phyloP scores from a whole-genome alignment of 2,329 filamentous ascomycete genomes.

The Sclerotinia subarctica region DNA sequence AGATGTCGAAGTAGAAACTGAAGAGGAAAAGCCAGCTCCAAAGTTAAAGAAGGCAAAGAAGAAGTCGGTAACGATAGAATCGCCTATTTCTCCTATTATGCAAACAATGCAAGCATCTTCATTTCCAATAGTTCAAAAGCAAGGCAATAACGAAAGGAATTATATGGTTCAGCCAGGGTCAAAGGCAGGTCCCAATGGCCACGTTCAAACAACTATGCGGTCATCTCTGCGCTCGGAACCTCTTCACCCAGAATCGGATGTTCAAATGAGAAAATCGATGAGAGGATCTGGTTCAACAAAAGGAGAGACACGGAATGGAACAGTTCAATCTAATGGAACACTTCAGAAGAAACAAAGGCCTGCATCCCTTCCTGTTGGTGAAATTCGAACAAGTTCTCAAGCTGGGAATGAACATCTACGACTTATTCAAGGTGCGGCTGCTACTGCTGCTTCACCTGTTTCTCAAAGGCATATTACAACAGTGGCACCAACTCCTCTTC shows the following conservation, averaged over 20 bases:
- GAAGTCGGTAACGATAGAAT: slow-evolving; percentile 23
- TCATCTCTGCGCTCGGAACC: slow-evolving; percentile 47
- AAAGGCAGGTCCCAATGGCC: slow-evolving; percentile 34
- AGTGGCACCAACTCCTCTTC: slow-evolving; percentile 39
- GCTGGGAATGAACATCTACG: slow-evolving; percentile 29
- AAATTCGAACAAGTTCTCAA: slow-evolving; percentile 25
- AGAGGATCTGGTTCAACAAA: slow-evolving; percentile 30
- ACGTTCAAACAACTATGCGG: slow-evolving; percentile 40
- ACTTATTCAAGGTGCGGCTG: slow-evolving; percentile 29
- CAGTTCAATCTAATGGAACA: slow-evolving; percentile 36
- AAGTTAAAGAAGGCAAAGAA: slow-evolving; percentile 32
- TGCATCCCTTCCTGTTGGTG: slow-evolving; percentile 27
- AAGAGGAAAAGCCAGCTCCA: slow-evolving; percentile 40
- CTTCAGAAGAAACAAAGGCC: slow-evolving; percentile 41
- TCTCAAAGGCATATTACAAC: slow-evolving; percentile 18
- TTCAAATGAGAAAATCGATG: slow-evolving; percentile 38
- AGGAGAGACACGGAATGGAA: slow-evolving; percentile 30
- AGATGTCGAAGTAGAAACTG: slow-evolving; percentile 42
- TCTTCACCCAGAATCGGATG: slow-evolving; percentile 26
- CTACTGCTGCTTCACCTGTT: slow-evolving; percentile 24
- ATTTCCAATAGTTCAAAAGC: slow-evolving; percentile 26
- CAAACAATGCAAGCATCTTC: background rate
- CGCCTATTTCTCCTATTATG: background rate
- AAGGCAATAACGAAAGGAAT: slow-evolving; percentile 29
- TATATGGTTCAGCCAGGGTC: slow-evolving; percentile 44